Evolutionary conservation across 1,284 basidiomycete genomes (phyloP), one percentile per base, ranked within the genome.

Genomic region (Polyporus tsugae): DNA sequence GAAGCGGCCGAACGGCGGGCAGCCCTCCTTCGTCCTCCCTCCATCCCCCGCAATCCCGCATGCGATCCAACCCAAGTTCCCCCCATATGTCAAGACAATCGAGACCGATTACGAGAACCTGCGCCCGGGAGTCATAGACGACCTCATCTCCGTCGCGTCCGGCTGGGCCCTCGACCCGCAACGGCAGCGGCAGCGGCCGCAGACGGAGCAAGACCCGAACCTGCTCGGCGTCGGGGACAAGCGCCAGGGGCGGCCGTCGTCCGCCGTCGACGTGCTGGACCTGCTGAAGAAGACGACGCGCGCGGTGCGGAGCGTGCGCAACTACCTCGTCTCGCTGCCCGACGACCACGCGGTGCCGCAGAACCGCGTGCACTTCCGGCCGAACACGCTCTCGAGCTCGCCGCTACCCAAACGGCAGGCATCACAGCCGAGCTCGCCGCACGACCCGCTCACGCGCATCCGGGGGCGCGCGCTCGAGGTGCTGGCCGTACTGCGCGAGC

Each of bases 261-360:
- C 42, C 17, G 70, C 74, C 36, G 74, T 82, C 22, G 90, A 95
- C 72, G 85, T 95, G 5, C 85, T 95, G 7, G 82, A 82, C 10
- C 81, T 89, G 3, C 86, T 95, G 60, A 89, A 93, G 77, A 87
- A 85, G 1, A 95, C 93, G 0, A 95, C 94, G 6, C 86, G 85
- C 58, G 88, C 92, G 5, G 89, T 96, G 65, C 88, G 94, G 44
- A 89, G 91, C 33, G 91, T 94, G 39, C 86, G 94, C 29, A 94
- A 94, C 77, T 95, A 95, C 76, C 82, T 94, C 36, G 82, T 95
- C 36, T 89, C 92, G 0, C 86, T 95, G 19, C 94, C 93, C 0
- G 91, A 93, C 75, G 92, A 94, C 71, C 85, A 86, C 2, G 81
- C 86, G n/a, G 85, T 83, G 35, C 83, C 85, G 4, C 84, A 86